Conservation (phyloP, 2,329 filamentous ascomycete genomes). For the Cercospora berteroae region DNA sequence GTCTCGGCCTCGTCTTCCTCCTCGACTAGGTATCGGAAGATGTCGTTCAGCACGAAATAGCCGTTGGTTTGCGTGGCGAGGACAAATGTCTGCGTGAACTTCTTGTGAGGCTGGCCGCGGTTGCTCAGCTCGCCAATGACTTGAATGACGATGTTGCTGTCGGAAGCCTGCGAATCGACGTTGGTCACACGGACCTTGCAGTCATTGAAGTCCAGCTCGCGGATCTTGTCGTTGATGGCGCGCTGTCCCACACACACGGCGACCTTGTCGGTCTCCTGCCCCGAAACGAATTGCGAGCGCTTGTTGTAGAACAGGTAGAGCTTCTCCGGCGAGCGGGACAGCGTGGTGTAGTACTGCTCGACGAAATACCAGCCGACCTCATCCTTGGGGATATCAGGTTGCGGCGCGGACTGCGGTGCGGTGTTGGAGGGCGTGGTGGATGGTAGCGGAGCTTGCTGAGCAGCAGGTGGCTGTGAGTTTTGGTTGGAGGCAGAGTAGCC, state of each 20-base stretch:
- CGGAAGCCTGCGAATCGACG: constrained; percentile 91
- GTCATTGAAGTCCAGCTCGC: constrained; percentile 88
- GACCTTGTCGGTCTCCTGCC: constrained; percentile 84
- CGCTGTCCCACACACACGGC: constrained; percentile 82
- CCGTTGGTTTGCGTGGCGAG: constrained; percentile 93
- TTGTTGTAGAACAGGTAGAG: constrained; percentile 97
- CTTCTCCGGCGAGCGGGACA: constrained; percentile 91
- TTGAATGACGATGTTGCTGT: constrained; percentile 92
- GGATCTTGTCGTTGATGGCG: constrained; percentile 91
- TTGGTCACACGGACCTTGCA: constrained; percentile 98
- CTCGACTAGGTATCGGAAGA: constrained; percentile 88
- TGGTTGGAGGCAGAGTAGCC: constrained; percentile 36
- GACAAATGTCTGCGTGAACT: constrained; percentile 97
- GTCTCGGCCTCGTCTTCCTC: constrained; percentile 65
- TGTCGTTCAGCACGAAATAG: constrained; percentile 98
- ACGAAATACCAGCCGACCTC: constrained; percentile 99
- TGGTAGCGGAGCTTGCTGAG: constrained; percentile 23
- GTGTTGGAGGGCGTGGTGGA: constrained; percentile 29
- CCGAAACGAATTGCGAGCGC: constrained; percentile 90
- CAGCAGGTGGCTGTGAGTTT: constrained; percentile 27
- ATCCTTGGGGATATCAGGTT: constrained; percentile 66
- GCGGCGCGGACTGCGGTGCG: constrained; percentile 19
- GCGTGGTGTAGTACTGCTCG: constrained; percentile 96
- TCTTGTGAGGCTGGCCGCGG: constrained; percentile 84
- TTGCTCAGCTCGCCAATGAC: constrained; percentile 98